These are phyloP conservation scores for Aeschynomene evenia DNA, from an alignment of 306 rosid species.

Conservation along the genomic window DNA sequence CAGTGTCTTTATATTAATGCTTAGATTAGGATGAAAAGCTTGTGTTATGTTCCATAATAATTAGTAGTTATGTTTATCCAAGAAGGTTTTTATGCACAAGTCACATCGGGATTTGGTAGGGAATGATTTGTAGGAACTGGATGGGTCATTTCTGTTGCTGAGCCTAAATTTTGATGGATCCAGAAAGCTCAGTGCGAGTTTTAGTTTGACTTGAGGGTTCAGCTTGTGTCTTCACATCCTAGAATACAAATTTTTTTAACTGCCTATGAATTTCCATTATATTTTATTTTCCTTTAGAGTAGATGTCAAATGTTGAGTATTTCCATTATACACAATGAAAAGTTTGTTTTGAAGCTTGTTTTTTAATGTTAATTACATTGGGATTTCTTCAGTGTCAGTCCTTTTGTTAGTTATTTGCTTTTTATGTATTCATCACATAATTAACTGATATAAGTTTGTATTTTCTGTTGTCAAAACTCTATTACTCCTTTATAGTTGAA, in stretches of 20 bases:
- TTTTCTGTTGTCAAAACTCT: neutral
- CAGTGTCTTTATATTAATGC: neutral
- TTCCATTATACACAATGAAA: neutral
- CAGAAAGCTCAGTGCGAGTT: neutral
- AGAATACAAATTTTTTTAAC: too few species aligned
- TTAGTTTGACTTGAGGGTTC: neutral
- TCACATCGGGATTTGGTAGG: neutral
- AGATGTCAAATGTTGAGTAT: neutral
- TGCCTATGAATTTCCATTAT: neutral
- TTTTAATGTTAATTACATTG: neutral
- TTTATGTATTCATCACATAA: neutral
- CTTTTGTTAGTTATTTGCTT: neutral
- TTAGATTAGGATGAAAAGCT: neutral
- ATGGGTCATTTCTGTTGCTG: neutral
- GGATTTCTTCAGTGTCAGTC: neutral
- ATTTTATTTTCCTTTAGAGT: neutral
- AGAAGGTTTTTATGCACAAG: neutral
- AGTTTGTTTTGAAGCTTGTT: neutral
- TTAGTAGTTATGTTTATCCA: neutral
- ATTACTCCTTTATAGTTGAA: neutral
- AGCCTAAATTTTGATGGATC: neutral
- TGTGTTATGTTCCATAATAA: neutral
- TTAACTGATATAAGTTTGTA: neutral
- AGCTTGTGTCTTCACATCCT: neutral
- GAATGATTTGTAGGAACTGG: neutral